Base-by-base conservation (phyloP, 805 yeast genomes). In the Candida taoyuanica region DNA sequence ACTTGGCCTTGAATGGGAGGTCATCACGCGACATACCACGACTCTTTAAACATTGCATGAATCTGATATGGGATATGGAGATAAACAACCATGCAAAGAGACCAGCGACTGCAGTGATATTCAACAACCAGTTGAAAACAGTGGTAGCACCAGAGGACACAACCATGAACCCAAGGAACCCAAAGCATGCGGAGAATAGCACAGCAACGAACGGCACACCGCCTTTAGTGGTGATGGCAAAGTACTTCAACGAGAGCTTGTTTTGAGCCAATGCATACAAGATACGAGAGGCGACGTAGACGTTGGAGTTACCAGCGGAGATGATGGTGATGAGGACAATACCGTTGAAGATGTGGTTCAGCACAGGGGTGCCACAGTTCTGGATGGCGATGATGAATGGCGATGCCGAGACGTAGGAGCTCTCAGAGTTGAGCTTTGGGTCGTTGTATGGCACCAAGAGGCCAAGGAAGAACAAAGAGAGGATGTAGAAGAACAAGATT, bases 251-350 rank as follows among this genome's bases (percentile, higher is more conserved):
- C 3, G 85, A 85, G 36, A 71, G 64, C 7, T 68, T 68, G 36
- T 71, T 70, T 47, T 70, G 68, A n/a, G 85, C 78, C 56, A 83
- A 65, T n/a, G 80, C 76, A 53, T 71, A 81, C 35, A 83, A 57
- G 30, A 79, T 67, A 62, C 93, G 68, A 3, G 88, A 81, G 29
- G 86, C 81, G 48, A 79, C 76, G 60, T 82, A 81, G 21, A 82
- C 69, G 55, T 81, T 79, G 12, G 88, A 81, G 64, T 83, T 83
- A 56, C 81, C 91, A 19, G 91, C 88, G n/a, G 89, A 81, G 34
- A 81, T 70, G 40, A 82, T 74, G 14, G 89, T 78, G 17, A 71
- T 48, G 33, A 83, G 56, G 44, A 83, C 76, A 36, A 82, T 81
- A 14, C 82, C 89, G 56, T 83, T 83, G 61, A 83, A 78, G 37